Evolutionary conservation across 257 asterid species (phyloP).

Genomic region (Jaltomata sinuosa): DNA sequence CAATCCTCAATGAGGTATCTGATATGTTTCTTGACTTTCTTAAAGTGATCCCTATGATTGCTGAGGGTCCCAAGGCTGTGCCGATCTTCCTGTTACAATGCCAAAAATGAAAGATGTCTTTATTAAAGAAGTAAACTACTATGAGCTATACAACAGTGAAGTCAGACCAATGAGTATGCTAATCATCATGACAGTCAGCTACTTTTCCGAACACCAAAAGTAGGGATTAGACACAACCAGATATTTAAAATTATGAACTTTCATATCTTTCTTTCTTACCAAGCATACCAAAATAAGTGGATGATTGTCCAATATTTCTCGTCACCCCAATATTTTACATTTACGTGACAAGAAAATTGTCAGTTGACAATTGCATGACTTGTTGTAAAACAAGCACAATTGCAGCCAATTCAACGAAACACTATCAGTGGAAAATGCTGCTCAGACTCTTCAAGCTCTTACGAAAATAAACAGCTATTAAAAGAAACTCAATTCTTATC

Average conservation of each 20-base stretch:
- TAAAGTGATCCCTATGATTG: neutral
- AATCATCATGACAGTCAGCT: neutral
- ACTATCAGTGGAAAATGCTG: neutral
- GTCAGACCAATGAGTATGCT: neutral
- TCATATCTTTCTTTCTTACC: neutral
- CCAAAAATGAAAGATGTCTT: neutral
- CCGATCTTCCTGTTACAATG: neutral
- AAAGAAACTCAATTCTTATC: neutral
- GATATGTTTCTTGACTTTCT: neutral
- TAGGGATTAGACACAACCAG: neutral
- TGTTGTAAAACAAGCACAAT: neutral
- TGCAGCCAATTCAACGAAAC: neutral
- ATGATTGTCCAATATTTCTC: conserved; percentile 1
- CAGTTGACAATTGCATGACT: neutral
- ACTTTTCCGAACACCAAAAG: neutral
- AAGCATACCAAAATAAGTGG: neutral
- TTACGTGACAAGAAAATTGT: neutral
- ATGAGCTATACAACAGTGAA: neutral
- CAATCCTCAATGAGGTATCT: conserved; percentile 70
- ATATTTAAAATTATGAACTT: neutral
- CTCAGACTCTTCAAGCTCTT: neutral
- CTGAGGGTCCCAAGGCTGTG: neutral
- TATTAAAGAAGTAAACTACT: neutral
- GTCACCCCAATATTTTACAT: neutral
- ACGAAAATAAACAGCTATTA: neutral